Percentiles rank a stretch among this genome's conserved stretches.
Conservation (phyloP, 176 grass and related monocot species). For the Sorghum bicolor region DNA sequence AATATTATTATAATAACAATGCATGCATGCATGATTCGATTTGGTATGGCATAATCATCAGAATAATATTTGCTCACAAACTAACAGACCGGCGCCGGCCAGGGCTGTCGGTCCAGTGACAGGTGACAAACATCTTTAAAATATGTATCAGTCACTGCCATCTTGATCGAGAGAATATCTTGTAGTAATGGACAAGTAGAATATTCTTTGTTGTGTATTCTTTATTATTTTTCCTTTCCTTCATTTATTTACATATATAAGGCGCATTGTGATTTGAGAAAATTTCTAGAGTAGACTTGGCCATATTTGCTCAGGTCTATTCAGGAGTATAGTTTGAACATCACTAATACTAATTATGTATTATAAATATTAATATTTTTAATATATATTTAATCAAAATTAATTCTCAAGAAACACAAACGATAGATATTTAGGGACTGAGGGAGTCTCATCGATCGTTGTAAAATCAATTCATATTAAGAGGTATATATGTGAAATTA, state of each 20-base stretch:
- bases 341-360: no score
- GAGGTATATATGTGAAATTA: no score
- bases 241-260: no score
- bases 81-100: slow-evolving; percentile 8
- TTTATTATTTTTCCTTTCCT: neutral
- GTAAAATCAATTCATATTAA: no score
- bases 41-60: slow-evolving; percentile 25
- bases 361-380: no score
- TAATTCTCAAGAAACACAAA: no score
- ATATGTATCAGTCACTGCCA: neutral
- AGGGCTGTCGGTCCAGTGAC: slow-evolving; percentile 28
- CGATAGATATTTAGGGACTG: no score
- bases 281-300: neutral
- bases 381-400: no score
- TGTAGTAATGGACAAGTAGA: neutral
- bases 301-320: no score
- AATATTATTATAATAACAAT: neutral
- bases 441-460: no score
- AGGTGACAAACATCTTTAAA: slow-evolving; percentile 14
- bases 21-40: slow-evolving; percentile 41
- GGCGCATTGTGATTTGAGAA: neutral
- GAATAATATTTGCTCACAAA: slow-evolving; percentile 18
- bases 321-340: no score
- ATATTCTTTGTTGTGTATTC: neutral
- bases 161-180: neutral